These are phyloP conservation scores for Microglena sp. DNA, from an alignment of 139 green algal species.

Conservation along the genomic window DNA sequence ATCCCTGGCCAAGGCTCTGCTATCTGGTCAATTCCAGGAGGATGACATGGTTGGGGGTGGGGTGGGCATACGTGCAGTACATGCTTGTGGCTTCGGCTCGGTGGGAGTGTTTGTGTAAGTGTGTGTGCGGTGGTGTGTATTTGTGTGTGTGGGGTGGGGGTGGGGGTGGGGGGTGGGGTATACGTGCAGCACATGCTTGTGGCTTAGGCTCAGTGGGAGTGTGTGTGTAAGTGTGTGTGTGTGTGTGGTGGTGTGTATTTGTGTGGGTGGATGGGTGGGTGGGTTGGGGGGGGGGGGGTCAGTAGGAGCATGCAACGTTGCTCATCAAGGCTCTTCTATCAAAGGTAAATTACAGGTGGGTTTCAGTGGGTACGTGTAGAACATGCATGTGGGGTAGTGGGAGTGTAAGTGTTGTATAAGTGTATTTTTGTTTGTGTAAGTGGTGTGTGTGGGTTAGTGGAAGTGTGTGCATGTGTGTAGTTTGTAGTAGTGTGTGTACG, in stretches of 20 bases:
- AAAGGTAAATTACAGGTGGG: too few relatives aligned
- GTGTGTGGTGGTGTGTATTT: neutral
- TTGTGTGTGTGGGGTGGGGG: neutral
- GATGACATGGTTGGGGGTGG: slow-evolving; percentile 16
- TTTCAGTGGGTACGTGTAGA: too few relatives aligned
- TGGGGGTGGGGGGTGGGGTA: neutral
- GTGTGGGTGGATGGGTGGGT: too few relatives aligned
- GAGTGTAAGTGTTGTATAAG: too few relatives aligned
- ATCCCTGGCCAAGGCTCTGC: slow-evolving; percentile 56
- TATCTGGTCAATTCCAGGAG: slow-evolving; percentile 35
- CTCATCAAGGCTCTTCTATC: too few relatives aligned
- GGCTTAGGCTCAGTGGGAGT: neutral
- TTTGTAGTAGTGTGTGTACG: too few relatives aligned
- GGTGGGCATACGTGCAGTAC: neutral
- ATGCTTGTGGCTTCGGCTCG: neutral
- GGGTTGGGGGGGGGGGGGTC: too few relatives aligned
- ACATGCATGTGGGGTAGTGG: too few relatives aligned
- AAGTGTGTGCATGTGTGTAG: too few relatives aligned
- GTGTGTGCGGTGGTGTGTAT: neutral
- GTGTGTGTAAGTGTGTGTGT: neutral
- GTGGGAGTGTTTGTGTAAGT: neutral
- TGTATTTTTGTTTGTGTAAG: too few relatives aligned
- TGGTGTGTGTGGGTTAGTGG: too few relatives aligned
- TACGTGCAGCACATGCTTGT: neutral
- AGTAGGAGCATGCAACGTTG: too few relatives aligned